A percentile compares a stretch with the other conserved stretches of the same genome.
These are phyloP conservation scores for Fragilariopsis cylindrus DNA, from an alignment of 108 stramenopile genomes.

Conservation along the genomic window DNA sequence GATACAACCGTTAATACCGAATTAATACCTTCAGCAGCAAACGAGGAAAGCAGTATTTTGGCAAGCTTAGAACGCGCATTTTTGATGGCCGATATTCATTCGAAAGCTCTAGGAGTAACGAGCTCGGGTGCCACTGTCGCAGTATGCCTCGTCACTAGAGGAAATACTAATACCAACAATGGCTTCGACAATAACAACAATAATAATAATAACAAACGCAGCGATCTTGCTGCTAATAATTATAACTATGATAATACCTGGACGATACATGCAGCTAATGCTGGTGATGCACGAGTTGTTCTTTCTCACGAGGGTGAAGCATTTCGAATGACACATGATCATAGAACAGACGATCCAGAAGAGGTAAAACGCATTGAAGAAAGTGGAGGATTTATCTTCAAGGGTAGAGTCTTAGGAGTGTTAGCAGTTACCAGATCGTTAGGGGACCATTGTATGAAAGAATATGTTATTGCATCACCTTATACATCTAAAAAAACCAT, in stretches of 20 bases:
- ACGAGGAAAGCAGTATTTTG: constrained; percentile 33
- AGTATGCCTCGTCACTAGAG: constrained; percentile 68
- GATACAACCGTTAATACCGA: background rate
- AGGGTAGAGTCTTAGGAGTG: constrained; percentile 82
- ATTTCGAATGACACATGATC: constrained; percentile 71
- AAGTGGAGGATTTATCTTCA: constrained; percentile 82
- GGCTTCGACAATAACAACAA: background rate
- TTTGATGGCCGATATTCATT: constrained; percentile 89
- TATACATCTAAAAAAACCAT: constrained; percentile 39
- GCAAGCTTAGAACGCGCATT: constrained; percentile 85
- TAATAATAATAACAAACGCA: background rate
- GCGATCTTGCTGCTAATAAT: background rate
- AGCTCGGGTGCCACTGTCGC: constrained; percentile 95
- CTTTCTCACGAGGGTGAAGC: constrained; percentile 57
- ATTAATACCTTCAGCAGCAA: constrained; percentile 9
- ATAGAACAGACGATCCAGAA: constrained; percentile 70
- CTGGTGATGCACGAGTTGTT: constrained; percentile 94
- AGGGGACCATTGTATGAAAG: constrained; percentile 91
- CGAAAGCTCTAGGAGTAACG: constrained; percentile 60
- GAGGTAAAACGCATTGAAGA: constrained; percentile 77
- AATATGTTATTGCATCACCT: constrained; percentile 82
- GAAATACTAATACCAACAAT: background rate
- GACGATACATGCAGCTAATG: constrained; percentile 81
- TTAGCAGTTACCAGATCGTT: constrained; percentile 85
- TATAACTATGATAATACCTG: background rate